A percentile compares a stretch with the other conserved stretches of the same genome.
Conservation (phyloP, 1,139 yeast species). For the Pichia sp. region DNA sequence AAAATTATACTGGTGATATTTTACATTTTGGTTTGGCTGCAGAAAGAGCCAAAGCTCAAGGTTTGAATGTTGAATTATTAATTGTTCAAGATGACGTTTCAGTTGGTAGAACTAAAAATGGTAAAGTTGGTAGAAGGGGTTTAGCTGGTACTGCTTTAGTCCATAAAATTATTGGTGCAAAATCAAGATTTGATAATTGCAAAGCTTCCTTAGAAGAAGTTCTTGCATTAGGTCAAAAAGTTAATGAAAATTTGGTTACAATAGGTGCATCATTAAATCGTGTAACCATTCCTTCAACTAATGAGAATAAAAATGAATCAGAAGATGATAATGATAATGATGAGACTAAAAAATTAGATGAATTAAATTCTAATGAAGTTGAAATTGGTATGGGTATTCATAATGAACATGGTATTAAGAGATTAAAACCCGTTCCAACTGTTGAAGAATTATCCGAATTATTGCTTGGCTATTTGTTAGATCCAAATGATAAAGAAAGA, state of each 20-base stretch:
- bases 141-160: constrained; percentile 84
- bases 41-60: constrained; percentile 76
- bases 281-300: constrained; percentile 66
- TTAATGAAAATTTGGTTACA: constrained; percentile 66
- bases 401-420: constrained; percentile 81
- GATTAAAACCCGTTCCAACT: constrained; percentile 65
- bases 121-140: constrained; percentile 89
- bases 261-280: constrained; percentile 87
- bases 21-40: constrained; percentile 88
- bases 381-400: constrained; percentile 96
- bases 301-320: constrained; percentile 28
- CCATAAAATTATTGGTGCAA: constrained; percentile 82
- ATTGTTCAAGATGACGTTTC: constrained; percentile 90
- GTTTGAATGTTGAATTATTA: constrained; percentile 63
- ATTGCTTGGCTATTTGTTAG: constrained; percentile 48
- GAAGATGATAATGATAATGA: constrained; percentile 34
- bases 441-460: constrained; percentile 49
- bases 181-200: constrained; percentile 44
- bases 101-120: constrained; percentile 80
- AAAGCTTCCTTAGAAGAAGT: constrained; percentile 43
- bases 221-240: constrained; percentile 51
- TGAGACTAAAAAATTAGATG: constrained; percentile 40
- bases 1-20: constrained; percentile 91
- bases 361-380: constrained; percentile 48
- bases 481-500: constrained; percentile 57